phyloP scores from a whole-genome alignment of 2,329 filamentous ascomycete species.

The Dendrostoma leiphaemia region DNA sequence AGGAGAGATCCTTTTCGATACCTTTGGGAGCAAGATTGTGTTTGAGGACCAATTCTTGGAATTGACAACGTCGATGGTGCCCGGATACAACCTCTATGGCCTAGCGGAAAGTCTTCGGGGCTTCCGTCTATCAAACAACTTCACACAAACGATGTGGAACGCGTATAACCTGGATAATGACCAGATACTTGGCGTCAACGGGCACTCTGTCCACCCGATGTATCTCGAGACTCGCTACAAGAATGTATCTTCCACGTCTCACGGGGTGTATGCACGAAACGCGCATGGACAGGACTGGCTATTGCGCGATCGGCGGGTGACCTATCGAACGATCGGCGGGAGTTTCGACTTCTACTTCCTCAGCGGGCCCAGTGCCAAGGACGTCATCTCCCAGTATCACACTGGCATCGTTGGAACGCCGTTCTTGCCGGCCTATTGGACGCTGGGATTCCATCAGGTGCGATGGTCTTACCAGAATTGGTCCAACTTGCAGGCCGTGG shows the following conservation, averaged over 20 bases:
- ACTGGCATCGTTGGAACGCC: neutral
- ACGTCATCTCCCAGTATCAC: neutral
- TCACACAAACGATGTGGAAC: neutral
- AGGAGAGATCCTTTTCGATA: neutral
- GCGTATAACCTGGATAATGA: neutral
- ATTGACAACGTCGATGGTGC: neutral
- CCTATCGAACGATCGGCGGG: neutral
- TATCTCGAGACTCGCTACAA: neutral
- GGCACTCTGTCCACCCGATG: neutral
- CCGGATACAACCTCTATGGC: neutral
- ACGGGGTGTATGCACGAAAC: neutral
- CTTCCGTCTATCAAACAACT: neutral
- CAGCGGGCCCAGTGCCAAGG: neutral
- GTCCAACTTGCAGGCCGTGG: neutral
- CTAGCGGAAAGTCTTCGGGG: neutral
- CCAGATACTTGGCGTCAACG: neutral
- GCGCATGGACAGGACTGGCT: neutral
- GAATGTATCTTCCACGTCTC: neutral
- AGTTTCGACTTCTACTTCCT: neutral
- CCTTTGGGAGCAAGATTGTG: neutral
- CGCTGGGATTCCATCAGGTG: neutral
- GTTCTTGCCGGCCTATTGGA: neutral
- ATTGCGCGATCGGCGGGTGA: neutral
- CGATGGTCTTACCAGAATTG: neutral
- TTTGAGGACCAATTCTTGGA: neutral